Conservation (phyloP, 495 filamentous ascomycete species). For the Ramalina intermedia region DNA sequence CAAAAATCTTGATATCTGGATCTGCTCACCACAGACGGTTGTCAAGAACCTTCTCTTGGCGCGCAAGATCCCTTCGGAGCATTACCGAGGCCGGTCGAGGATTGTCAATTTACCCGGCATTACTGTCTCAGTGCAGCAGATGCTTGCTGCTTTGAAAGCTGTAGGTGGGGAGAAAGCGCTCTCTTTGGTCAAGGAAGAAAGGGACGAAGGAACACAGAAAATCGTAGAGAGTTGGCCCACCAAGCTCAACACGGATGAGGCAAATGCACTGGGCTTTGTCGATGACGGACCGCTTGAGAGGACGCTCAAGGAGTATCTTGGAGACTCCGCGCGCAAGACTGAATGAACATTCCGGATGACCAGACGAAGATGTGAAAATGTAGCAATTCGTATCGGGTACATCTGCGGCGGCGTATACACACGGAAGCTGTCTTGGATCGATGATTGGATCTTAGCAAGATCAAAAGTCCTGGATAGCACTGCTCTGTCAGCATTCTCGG, state of each 20-base stretch:
- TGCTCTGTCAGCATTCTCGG: too few relatives aligned
- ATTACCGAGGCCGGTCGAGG: slow-evolving; percentile 38
- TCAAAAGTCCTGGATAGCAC: too few relatives aligned
- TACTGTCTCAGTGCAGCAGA: slow-evolving; percentile 55
- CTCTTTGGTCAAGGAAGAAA: slow-evolving; percentile 47
- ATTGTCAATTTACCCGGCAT: slow-evolving; percentile 63
- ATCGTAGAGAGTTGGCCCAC: slow-evolving; percentile 65
- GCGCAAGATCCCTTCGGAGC: slow-evolving; percentile 36
- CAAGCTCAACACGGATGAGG: slow-evolving; percentile 45
- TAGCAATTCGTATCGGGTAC: too few relatives aligned
- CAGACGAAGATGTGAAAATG: too few relatives aligned
- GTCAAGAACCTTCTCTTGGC: slow-evolving; percentile 58
- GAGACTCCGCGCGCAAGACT: slow-evolving; percentile 10
- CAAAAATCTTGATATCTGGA: slow-evolving; percentile 42
- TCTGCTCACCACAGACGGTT: slow-evolving; percentile 53
- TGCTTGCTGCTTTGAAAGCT: slow-evolving; percentile 57
- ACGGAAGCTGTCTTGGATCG: too few relatives aligned
- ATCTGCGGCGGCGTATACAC: too few relatives aligned
- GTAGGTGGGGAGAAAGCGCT: slow-evolving; percentile 56
- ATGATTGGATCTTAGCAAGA: too few relatives aligned
- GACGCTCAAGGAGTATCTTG: slow-evolving; percentile 39
- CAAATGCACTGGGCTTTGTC: slow-evolving; percentile 44
- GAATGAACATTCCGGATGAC: not conserved
- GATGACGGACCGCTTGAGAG: slow-evolving; percentile 43
- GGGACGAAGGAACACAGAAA: slow-evolving; percentile 48